Evolutionary conservation across 768 basidiomycete genomes (phyloP).

Genomic region (Naganishia onofrii): DNA sequence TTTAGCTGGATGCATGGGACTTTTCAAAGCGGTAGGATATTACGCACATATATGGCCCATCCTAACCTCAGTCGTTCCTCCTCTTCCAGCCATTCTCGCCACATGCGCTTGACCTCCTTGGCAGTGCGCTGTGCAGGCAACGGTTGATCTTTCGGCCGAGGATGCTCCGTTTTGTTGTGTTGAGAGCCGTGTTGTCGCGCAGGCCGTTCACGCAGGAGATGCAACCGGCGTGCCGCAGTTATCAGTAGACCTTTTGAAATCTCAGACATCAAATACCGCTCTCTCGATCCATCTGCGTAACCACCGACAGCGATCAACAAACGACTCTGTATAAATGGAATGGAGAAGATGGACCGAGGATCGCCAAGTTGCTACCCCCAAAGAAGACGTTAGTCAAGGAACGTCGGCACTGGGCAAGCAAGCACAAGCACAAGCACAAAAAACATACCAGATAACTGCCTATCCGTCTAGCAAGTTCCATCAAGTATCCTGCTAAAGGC

Average conservation of each 20-base stretch:
- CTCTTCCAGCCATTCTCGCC: slow-evolving; percentile 40
- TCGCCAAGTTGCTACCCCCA: slow-evolving; percentile 46
- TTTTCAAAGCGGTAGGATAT: neutral
- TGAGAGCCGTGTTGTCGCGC: neutral
- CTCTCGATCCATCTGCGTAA: slow-evolving; percentile 42
- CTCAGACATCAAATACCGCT: slow-evolving; percentile 44
- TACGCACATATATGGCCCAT: slow-evolving; percentile 46
- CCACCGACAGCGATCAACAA: slow-evolving; percentile 38
- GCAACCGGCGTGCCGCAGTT: slow-evolving; percentile 39
- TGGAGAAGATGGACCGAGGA: slow-evolving; percentile 44
- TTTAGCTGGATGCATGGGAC: neutral
- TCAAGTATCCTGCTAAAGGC: slow-evolving; percentile 41
- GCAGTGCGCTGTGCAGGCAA: too few species aligned
- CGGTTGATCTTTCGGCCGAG: neutral
- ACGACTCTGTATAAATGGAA: slow-evolving; percentile 36
- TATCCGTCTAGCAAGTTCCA: slow-evolving; percentile 43
- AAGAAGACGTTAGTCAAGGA: too few species aligned
- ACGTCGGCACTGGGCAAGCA: too few species aligned
- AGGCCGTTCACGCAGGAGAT: slow-evolving; percentile 36
- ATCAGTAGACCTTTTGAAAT: slow-evolving; percentile 41
- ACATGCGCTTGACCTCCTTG: slow-evolving; percentile 25
- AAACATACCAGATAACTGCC: slow-evolving; percentile 45
- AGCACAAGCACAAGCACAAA: neutral
- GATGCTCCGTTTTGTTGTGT: neutral
- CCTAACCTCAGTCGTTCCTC: slow-evolving; percentile 40